A percentile compares a stretch with the other conserved stretches of the same genome.
These are phyloP conservation scores for Arthrocladium fulminans DNA, from an alignment of 2,329 filamentous ascomycete genomes.

Conservation along the genomic window DNA sequence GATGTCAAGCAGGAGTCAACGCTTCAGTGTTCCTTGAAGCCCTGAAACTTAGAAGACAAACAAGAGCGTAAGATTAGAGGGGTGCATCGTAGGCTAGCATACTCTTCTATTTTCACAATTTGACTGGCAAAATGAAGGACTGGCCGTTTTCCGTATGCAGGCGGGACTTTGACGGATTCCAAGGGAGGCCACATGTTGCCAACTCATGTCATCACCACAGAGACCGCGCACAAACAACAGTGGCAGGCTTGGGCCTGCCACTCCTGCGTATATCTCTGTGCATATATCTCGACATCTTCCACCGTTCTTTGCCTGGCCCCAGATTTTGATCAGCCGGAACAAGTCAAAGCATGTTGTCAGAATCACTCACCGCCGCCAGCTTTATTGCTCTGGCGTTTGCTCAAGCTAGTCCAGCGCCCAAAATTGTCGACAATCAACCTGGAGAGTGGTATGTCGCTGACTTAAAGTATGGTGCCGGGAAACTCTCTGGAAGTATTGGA, in stretches of 20 bases:
- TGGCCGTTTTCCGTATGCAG: background rate
- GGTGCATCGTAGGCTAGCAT: too few relatives aligned
- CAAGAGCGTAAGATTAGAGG: too few relatives aligned
- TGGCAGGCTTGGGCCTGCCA: background rate
- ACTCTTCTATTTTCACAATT: background rate
- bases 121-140: background rate
- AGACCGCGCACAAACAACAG: background rate
- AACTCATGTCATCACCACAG: background rate
- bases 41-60: too few relatives aligned
- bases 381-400: background rate
- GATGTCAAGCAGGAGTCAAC: too few relatives aligned
- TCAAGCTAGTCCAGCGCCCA: background rate
- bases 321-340: background rate
- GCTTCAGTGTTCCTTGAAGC: too few relatives aligned
- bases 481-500: conserved; percentile 2
- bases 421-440: background rate
- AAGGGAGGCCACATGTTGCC: background rate
- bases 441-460: background rate
- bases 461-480: background rate
- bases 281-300: background rate
- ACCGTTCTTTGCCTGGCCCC: background rate
- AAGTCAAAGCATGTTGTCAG: background rate
- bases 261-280: background rate
- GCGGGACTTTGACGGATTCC: background rate
- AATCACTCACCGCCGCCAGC: background rate